Evolutionary conservation across 495 filamentous ascomycete species (phyloP).

Genomic region (Tricharina praecox): DNA sequence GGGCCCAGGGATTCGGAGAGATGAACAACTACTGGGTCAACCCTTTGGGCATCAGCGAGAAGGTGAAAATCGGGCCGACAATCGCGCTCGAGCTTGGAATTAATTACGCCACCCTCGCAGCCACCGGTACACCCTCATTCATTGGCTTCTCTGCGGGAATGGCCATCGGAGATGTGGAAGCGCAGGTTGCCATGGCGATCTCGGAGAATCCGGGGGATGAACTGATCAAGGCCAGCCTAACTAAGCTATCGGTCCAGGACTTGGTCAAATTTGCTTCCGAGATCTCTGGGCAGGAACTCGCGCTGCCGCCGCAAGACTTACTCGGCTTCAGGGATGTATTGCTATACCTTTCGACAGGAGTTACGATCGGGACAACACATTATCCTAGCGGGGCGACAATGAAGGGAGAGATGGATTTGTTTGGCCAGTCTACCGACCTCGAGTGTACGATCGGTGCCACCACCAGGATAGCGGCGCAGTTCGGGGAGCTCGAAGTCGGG

Average conservation of each 20-base stretch:
- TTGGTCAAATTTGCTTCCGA: conserved; percentile 11
- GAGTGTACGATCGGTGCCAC: conserved; percentile 13
- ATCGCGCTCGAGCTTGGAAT: conserved; percentile 16
- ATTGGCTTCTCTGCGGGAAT: conserved; percentile 15
- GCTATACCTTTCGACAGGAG: conserved; percentile 15
- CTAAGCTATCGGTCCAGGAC: conserved; percentile 11
- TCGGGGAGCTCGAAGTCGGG: conserved; percentile 12
- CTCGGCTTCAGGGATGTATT: conserved; percentile 9
- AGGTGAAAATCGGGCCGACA: conserved; percentile 15
- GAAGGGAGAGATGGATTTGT: conserved; percentile 10
- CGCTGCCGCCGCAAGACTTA: conserved; percentile 10
- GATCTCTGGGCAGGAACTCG: conserved; percentile 9
- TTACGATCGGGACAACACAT: conserved; percentile 15
- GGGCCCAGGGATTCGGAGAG: conserved; percentile 14
- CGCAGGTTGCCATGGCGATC: conserved; percentile 11
- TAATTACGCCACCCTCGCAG: conserved; percentile 11
- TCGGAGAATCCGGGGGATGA: conserved; percentile 16
- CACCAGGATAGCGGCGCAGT: conserved; percentile 9
- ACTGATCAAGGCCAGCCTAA: conserved; percentile 11
- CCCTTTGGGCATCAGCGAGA: conserved; percentile 14
- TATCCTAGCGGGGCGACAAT: conserved; percentile 14
- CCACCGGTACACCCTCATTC: not conserved
- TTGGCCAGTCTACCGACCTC: conserved; percentile 8
- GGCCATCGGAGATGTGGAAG: conserved; percentile 11
- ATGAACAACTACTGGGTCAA: conserved; percentile 16